These are phyloP conservation scores for Lasiodiplodia theobromae DNA, from an alignment of 2,329 filamentous ascomycete species.

Conservation along the genomic window DNA sequence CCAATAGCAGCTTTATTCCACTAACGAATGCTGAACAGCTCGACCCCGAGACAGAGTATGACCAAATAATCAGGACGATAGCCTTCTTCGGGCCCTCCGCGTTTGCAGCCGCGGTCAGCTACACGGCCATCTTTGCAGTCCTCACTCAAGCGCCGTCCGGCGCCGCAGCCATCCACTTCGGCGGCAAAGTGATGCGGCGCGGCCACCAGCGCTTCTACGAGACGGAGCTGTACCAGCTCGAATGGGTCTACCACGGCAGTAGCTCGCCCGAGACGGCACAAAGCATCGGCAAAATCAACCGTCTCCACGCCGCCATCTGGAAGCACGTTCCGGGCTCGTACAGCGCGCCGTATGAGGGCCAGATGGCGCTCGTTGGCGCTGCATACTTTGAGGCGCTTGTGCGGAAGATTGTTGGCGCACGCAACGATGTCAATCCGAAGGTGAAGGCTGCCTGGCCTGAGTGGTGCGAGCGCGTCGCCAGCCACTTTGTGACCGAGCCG, in stretches of 20 bases:
- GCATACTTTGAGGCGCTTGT: background rate
- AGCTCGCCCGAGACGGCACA: background rate
- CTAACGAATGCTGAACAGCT: background rate
- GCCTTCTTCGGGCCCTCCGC: background rate
- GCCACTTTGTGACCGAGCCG: background rate
- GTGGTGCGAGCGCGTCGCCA: background rate
- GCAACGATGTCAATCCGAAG: background rate
- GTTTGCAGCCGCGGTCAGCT: background rate
- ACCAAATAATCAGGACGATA: background rate
- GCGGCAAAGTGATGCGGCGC: background rate
- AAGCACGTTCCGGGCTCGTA: background rate
- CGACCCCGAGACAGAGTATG: background rate
- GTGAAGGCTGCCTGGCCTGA: background rate
- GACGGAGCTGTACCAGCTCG: background rate
- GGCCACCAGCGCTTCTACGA: background rate
- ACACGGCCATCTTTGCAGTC: background rate
- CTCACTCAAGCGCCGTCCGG: background rate
- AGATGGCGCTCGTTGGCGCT: background rate
- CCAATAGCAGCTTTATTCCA: background rate
- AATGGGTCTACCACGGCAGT: background rate
- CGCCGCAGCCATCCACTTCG: background rate
- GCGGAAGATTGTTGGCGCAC: background rate
- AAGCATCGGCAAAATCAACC: background rate
- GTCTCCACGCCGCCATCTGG: background rate
- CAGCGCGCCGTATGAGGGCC: background rate